These are phyloP conservation scores for Nasturtium officinale DNA, from an alignment of 345 rosid species.

Conservation along the genomic window DNA sequence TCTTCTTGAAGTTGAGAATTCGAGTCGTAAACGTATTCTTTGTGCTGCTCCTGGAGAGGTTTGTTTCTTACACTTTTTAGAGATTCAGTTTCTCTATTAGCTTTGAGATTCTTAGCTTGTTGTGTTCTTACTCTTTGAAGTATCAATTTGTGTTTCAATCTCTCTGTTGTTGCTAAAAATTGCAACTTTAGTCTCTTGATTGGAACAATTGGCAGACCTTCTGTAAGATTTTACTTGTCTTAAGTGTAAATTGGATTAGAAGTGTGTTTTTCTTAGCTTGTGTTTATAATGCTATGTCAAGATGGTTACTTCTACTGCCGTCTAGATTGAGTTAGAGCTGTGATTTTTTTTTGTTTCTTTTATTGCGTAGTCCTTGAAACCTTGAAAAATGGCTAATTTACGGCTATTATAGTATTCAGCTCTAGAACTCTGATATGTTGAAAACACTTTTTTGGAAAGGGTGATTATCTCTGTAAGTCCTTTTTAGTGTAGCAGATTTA, in stretches of 20 bases:
- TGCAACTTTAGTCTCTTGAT: no score
- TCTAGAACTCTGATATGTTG: neutral
- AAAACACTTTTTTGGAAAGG: no score
- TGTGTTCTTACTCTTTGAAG: conserved; percentile 1
- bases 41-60: conserved; percentile 89
- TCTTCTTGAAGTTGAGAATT: conserved; percentile 60
- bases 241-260: neutral
- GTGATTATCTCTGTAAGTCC: neutral
- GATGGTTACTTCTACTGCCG: neutral
- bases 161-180: no score
- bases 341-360: neutral
- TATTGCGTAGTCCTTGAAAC: neutral
- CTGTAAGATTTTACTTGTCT: no score
- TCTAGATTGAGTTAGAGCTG: neutral
- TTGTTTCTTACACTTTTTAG: no score
- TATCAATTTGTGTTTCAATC: neutral
- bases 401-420: neutral
- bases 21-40: conserved; percentile 61
- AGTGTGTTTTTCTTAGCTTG: neutral
- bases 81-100: no score
- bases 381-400: neutral
- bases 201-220: no score
- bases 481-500: neutral
- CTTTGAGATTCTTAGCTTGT: no score
- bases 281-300: neutral